Conservation (phyloP, 169 alveolate genomes). For the Plasmodium gonderi region DNA sequence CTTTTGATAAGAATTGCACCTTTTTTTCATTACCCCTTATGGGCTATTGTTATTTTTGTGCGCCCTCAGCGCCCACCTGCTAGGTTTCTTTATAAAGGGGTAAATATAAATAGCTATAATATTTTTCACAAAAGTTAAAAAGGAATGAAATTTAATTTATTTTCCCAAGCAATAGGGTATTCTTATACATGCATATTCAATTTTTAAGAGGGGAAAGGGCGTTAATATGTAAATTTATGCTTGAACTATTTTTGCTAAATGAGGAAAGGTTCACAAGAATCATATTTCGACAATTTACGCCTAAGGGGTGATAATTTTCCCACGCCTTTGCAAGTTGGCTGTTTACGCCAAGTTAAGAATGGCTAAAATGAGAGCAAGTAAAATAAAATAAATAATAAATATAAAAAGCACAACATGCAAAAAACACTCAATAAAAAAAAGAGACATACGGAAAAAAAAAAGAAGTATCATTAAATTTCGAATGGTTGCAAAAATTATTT, state of each 20-base stretch:
- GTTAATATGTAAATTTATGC: not conserved
- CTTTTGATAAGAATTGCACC: not conserved
- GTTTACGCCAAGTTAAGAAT: not conserved
- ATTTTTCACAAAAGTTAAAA: not conserved
- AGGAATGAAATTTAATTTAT: not conserved
- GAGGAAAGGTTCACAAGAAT: not conserved
- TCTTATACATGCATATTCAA: not conserved
- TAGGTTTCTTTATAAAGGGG: not conserved
- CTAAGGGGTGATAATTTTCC: not conserved
- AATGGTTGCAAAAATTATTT: too few species aligned
- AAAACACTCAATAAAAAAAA: too few species aligned
- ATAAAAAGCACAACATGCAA: not conserved
- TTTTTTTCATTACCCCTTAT: not conserved
- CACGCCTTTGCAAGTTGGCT: not conserved
- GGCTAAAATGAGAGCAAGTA: not conserved
- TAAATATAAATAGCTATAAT: not conserved
- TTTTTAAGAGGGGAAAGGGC: not conserved
- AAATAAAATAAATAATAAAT: not conserved
- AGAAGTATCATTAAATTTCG: too few species aligned
- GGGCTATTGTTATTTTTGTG: not conserved
- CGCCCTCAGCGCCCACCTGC: not conserved
- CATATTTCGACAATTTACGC: not conserved
- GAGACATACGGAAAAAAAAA: too few species aligned
- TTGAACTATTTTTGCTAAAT: not conserved
- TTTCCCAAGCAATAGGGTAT: not conserved